These are phyloP conservation scores for Drechslerella stenobrocha DNA, from an alignment of 2,329 filamentous ascomycete species.

Conservation along the genomic window DNA sequence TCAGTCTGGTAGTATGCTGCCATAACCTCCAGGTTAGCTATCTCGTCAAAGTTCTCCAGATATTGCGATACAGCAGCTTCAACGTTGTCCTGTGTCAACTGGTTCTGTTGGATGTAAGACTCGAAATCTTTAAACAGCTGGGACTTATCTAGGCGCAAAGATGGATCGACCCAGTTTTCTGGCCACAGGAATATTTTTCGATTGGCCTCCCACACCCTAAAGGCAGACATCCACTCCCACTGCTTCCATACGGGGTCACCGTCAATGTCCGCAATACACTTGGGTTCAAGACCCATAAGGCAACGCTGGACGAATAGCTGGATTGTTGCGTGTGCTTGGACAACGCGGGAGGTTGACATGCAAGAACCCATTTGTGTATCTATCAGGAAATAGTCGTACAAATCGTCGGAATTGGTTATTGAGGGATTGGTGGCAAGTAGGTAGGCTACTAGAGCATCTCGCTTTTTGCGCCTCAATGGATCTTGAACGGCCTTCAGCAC, in stretches of 20 bases:
- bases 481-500: slow-evolving; percentile 33
- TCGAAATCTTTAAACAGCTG: slow-evolving; percentile 52
- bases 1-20: not conserved
- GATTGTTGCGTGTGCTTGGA: slow-evolving; percentile 54
- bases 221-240: slow-evolving; percentile 54
- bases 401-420: slow-evolving; percentile 50
- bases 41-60: slow-evolving; percentile 45
- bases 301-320: slow-evolving; percentile 55
- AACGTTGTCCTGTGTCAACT: slow-evolving; percentile 40
- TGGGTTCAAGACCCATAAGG: slow-evolving; percentile 53
- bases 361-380: slow-evolving; percentile 54
- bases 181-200: slow-evolving; percentile 54
- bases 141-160: slow-evolving; percentile 54
- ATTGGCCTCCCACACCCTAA: slow-evolving; percentile 53
- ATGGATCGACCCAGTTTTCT: slow-evolving; percentile 54
- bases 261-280: not conserved
- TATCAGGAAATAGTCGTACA: slow-evolving; percentile 54
- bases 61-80: slow-evolving; percentile 47
- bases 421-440: slow-evolving; percentile 33
- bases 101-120: slow-evolving; percentile 50
- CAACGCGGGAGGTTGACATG: slow-evolving; percentile 54
- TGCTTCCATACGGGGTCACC: slow-evolving; percentile 14
- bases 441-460: slow-evolving; percentile 50
- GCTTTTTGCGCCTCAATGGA: slow-evolving; percentile 30
- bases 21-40: slow-evolving; percentile 41